A percentile compares a stretch with the other conserved stretches of the same genome.
phyloP scores from a whole-genome alignment of 1,284 basidiomycete species.

The Cutaneotrichosporon cavernicola region DNA sequence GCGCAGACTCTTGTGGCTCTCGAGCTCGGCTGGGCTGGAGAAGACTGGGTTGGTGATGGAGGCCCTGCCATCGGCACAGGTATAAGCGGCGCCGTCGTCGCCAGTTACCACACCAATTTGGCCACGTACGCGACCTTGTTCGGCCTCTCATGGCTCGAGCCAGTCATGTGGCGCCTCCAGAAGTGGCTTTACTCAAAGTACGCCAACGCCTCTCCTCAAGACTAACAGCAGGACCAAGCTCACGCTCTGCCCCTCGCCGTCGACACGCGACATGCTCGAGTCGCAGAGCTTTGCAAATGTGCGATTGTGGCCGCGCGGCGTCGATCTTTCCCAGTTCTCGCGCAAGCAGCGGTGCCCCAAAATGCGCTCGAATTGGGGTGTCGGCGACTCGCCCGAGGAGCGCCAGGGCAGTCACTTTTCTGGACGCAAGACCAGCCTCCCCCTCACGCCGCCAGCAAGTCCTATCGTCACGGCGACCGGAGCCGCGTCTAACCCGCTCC shows the following conservation, averaged over 20 bases:
- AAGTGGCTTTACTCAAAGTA: slow-evolving; percentile 49
- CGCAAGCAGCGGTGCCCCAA: slow-evolving; percentile 53
- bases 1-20: slow-evolving; percentile 54
- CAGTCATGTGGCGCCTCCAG: slow-evolving; percentile 53
- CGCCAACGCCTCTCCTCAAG: slow-evolving; percentile 24
- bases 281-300: slow-evolving; percentile 55
- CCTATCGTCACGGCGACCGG: slow-evolving; percentile 32
- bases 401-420: slow-evolving; percentile 45
- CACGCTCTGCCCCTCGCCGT: slow-evolving; percentile 59
- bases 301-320: slow-evolving; percentile 59
- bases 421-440: slow-evolving; percentile 38
- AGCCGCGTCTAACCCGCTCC: slow-evolving; percentile 12
- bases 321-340: slow-evolving; percentile 54
- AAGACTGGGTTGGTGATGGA: slow-evolving; percentile 45
- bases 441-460: slow-evolving; percentile 48
- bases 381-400: slow-evolving; percentile 28
- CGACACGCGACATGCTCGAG: slow-evolving; percentile 57
- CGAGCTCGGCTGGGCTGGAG: slow-evolving; percentile 54
- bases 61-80: slow-evolving; percentile 50
- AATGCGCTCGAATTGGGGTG: slow-evolving; percentile 56
- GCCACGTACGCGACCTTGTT: slow-evolving; percentile 60
- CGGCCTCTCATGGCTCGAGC: slow-evolving; percentile 58
- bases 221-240: slow-evolving; percentile 46
- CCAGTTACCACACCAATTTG: slow-evolving; percentile 60
- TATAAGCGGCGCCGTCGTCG: slow-evolving; percentile 55